Evolutionary conservation across 192 early-diverging fungal genomes (phyloP).

Genomic region (Entomortierella chlamydospora): DNA sequence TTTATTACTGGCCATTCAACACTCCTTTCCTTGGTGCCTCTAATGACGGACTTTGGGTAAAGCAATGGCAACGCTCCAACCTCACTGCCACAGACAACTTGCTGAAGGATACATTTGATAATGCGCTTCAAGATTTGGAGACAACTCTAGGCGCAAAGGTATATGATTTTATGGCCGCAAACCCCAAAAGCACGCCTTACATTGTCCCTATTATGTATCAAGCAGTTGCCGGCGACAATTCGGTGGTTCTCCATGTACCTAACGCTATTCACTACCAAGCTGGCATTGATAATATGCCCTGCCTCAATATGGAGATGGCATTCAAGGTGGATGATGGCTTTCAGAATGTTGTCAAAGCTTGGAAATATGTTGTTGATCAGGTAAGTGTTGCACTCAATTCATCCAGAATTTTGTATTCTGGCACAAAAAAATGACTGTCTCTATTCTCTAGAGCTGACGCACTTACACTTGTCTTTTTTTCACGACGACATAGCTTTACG

Average conservation of each 20-base stretch:
- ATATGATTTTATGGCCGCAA: conserved; percentile 19
- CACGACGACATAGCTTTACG: conserved; percentile 26
- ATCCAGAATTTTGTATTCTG: too few relatives aligned
- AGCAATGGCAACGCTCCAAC: conserved; percentile 42
- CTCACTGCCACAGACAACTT: background rate
- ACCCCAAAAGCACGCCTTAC: conserved; percentile 30
- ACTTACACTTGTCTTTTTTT: background rate
- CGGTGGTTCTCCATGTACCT: conserved; percentile 19
- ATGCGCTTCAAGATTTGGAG: conserved; percentile 1
- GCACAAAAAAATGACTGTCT: too few relatives aligned
- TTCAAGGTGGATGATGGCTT: conserved; percentile 47
- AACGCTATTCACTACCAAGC: conserved; percentile 52
- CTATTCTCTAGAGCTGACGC: too few relatives aligned
- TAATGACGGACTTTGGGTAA: conserved; percentile 53
- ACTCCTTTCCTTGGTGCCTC: background rate
- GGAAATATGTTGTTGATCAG: conserved; percentile 11
- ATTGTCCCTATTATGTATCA: conserved; percentile 10
- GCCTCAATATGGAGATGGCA: conserved; percentile 33
- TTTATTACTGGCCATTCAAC: conserved; percentile 57
- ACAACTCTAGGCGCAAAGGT: conserved; percentile 18
- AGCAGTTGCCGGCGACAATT: background rate
- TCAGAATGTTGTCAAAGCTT: conserved; percentile 36
- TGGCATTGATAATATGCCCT: conserved; percentile 30
- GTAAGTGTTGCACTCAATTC: too few relatives aligned
- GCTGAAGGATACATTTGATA: background rate